Base-by-base conservation (phyloP, 495 filamentous ascomycete genomes). In the Acidomyces sp. region DNA sequence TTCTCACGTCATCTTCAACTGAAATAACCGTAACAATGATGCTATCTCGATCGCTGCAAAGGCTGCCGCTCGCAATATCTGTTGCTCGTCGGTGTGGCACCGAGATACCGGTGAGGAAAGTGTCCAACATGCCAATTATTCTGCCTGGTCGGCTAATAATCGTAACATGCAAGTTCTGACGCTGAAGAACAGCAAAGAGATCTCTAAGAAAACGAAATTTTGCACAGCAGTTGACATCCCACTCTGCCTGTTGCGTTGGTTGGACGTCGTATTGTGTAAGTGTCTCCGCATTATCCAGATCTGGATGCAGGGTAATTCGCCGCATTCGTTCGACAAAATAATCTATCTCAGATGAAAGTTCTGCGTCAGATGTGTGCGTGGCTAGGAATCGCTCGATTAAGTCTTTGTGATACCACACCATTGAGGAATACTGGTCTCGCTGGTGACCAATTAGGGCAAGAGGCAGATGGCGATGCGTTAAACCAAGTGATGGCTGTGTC, bases 121-220 rank as follows among this genome's bases (percentile, higher is more conserved):
- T 62, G 45, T 75, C 70, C 10, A 75, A 38, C 18, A 75, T 50
- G n/a, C 64, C 51, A 26, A 68, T 56, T 21, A 65, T 55, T 37
- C 58, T 58, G 6, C 65, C 66, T 18, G 56, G 53, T 41, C 59
- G 48, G 2, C 68, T 61, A 18, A 67, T 57, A 6, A 76, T 55
- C 1, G 64, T 59, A 27, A 77, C 41, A 45, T 75, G 71, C 11
- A 66, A 34, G 16, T 65, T 59, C 24, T 56, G 46, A 3, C 52
- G 43, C 7, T 59, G 57, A 6, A 63, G 54, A 30, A 62, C 43
- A 37, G 71, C 53, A 34, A 77, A 50, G 27, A 80, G 56, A 50
- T 67, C 58, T 23, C 65, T 55, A 4, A 79, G 55, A 44, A 81
- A 67, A 16, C 62, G 47, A 49, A 80, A 74, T 51, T 77, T 71